Percentiles rank a stretch among this genome's conserved stretches.
These are phyloP conservation scores for Fraxinus velutina DNA, from an alignment of 305 asterid species.

Conservation along the genomic window DNA sequence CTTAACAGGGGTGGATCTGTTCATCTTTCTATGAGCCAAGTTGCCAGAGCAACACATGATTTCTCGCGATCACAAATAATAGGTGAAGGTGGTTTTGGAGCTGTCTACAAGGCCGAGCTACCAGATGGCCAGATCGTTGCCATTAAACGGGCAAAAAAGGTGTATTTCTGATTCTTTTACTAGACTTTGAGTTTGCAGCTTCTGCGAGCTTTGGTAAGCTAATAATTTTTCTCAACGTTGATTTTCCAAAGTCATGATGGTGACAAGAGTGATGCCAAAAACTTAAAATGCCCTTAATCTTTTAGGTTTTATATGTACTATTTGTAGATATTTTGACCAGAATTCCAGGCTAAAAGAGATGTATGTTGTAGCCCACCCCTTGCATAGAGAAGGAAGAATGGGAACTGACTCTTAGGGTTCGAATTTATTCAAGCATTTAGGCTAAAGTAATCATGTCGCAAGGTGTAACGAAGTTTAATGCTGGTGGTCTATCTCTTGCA, in stretches of 20 bases:
- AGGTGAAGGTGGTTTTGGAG: constrained; percentile 96
- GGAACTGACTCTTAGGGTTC: background rate
- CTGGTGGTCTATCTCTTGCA: background rate
- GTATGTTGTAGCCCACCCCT: background rate
- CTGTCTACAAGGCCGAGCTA: constrained; percentile 80
- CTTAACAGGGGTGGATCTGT: constrained; percentile 80
- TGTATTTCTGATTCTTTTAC: constrained; percentile 23
- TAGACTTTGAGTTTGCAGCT: constrained; percentile 6
- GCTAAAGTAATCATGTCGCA: background rate
- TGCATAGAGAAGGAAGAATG: background rate
- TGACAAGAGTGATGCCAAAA: background rate
- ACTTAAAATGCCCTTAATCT: background rate
- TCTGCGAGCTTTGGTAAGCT: background rate
- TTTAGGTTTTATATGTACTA: background rate
- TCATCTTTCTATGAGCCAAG: constrained; percentile 73
- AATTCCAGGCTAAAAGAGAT: background rate
- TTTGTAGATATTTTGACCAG: background rate
- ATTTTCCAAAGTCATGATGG: background rate
- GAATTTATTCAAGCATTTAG: background rate
- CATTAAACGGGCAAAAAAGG: constrained; percentile 93
- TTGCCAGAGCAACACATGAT: constrained; percentile 61
- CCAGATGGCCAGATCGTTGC: constrained; percentile 80
- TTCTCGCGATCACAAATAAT: constrained; percentile 62
- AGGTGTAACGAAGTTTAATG: background rate
- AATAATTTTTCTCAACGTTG: background rate